Evolutionary conservation across 78 protist species (phyloP).

Genomic region (Parvularia atlantis): DNA sequence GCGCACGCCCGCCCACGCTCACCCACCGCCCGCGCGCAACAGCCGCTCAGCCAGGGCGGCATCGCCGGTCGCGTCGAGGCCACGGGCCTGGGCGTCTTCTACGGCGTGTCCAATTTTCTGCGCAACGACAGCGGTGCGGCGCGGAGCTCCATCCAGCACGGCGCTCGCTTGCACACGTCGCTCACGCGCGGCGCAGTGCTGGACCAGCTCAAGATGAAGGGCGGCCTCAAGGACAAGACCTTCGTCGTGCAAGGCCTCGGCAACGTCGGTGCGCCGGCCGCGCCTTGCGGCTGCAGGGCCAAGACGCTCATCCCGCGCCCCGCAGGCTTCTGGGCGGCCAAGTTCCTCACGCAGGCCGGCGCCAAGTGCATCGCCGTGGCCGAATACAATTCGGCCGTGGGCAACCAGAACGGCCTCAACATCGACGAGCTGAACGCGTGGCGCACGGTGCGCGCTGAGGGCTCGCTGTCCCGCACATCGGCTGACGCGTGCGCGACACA

Average conservation of each 20-base stretch:
- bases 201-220: neutral
- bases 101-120: conserved; percentile 60
- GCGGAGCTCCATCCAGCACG: conserved; percentile 53
- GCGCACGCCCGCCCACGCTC: no score
- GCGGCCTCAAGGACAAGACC: conserved; percentile 37
- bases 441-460: no score
- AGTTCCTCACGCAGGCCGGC: conserved; percentile 56
- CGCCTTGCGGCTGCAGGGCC: neutral
- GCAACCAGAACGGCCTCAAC: conserved; percentile 57
- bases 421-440: conserved; percentile 39
- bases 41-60: conserved; percentile 74
- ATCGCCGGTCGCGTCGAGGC: conserved; percentile 86
- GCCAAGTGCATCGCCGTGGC: conserved; percentile 67
- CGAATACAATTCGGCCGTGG: conserved; percentile 65
- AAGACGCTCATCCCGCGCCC: neutral
- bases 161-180: conserved; percentile 4
- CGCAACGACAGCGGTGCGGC: conserved; percentile 40
- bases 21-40: no score
- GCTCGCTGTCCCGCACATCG: no score
- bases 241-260: conserved; percentile 81
- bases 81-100: conserved; percentile 86
- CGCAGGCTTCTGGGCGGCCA: conserved; percentile 59
- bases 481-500: neutral
- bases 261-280: no score
- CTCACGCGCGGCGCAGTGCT: neutral